Evolutionary conservation across 2,329 filamentous ascomycete genomes (phyloP).

Genomic region (Aspergillus latus): DNA sequence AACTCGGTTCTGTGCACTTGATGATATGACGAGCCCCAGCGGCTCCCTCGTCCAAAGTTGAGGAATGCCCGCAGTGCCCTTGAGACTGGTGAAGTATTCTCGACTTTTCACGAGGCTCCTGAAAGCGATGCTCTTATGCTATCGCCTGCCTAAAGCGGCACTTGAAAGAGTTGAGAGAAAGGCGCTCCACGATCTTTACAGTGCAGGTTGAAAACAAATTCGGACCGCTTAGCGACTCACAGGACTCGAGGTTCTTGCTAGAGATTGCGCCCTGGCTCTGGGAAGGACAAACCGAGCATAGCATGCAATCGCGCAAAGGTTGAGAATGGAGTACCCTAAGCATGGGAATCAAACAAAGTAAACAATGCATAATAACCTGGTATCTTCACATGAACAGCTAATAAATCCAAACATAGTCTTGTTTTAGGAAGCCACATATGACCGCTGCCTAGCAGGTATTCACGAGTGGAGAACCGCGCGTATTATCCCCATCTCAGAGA

Average conservation of each 20-base stretch:
- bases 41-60: slow-evolving; percentile 19
- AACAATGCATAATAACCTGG: background rate
- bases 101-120: too few species aligned
- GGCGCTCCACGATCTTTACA: slow-evolving; percentile 52
- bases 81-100: too few species aligned
- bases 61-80: slow-evolving; percentile 8
- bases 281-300: slow-evolving; percentile 34
- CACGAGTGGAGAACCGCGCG: background rate
- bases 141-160: slow-evolving; percentile 23
- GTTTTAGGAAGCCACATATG: background rate
- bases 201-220: slow-evolving; percentile 60
- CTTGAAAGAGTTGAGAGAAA: slow-evolving; percentile 21
- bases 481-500: background rate
- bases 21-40: slow-evolving; percentile 12
- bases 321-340: too few species aligned
- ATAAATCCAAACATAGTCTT: too few species aligned
- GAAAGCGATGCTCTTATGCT: background rate
- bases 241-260: slow-evolving; percentile 48
- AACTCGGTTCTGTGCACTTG: too few species aligned
- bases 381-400: background rate
- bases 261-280: slow-evolving; percentile 43
- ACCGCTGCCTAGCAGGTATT: background rate
- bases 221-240: slow-evolving; percentile 52
- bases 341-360: background rate
- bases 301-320: too few species aligned